Conservation (phyloP, 257 asterid species). For the Nyctanthes arbortristis region DNA sequence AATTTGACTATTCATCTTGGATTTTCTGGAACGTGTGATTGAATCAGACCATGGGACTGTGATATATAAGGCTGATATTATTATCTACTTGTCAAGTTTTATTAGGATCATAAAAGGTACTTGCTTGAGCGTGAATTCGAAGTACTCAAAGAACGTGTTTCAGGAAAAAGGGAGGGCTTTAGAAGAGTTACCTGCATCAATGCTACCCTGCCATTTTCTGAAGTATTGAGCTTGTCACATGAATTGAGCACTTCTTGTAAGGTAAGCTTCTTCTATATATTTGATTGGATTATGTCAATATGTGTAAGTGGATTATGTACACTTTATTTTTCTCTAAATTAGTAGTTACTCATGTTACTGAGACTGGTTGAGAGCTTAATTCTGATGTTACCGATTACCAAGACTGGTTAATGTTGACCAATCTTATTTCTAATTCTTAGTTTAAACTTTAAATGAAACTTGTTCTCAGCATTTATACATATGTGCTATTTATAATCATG, state of each 20-base stretch:
- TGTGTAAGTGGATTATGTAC: not conserved
- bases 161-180: slow-evolving; percentile 69
- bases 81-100: slow-evolving; percentile 73
- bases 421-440: no score
- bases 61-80: slow-evolving; percentile 51
- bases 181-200: slow-evolving; percentile 87
- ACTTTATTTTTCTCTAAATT: not conserved
- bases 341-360: not conserved
- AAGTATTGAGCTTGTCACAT: slow-evolving; percentile 39
- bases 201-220: slow-evolving; percentile 71
- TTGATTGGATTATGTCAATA: slow-evolving; percentile 16
- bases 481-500: no score
- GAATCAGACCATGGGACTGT: slow-evolving; percentile 3
- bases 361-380: not conserved
- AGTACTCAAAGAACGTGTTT: slow-evolving; percentile 77
- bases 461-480: no score
- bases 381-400: no score
- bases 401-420: no score
- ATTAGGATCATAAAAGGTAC: slow-evolving; percentile 89
- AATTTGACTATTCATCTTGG: not conserved
- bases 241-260: slow-evolving; percentile 71
- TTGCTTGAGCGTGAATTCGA: slow-evolving; percentile 82
- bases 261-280: slow-evolving; percentile 39
- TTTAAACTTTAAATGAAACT: no score
- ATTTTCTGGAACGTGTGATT: not conserved